phyloP scores from a whole-genome alignment of 1,284 basidiomycete species.

The Leccinum huronense region DNA sequence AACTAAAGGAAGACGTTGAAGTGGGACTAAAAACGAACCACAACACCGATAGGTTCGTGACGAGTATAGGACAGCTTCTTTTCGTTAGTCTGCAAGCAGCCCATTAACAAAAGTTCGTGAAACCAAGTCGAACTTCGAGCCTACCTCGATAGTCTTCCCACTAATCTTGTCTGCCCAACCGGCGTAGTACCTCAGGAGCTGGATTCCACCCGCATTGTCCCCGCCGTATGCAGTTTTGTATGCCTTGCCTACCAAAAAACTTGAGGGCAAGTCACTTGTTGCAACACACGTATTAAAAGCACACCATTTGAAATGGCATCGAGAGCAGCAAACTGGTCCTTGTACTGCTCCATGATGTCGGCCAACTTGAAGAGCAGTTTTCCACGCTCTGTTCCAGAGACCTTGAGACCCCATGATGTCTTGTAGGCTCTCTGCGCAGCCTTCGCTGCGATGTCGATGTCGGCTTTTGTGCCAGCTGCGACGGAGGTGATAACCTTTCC shows the following conservation, averaged over 20 bases:
- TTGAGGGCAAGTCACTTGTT: neutral
- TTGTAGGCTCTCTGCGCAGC: conserved; percentile 51
- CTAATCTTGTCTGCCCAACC: conserved; percentile 54
- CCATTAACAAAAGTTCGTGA: neutral
- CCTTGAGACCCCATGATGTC: conserved; percentile 53
- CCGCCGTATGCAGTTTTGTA: conserved; percentile 49
- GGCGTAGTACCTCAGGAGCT: conserved; percentile 39
- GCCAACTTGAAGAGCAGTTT: conserved; percentile 60
- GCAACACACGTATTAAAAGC: neutral
- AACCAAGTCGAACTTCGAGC: neutral
- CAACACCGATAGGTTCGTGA: conserved; percentile 17
- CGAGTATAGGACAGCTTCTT: conserved; percentile 15
- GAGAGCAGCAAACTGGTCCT: conserved; percentile 62
- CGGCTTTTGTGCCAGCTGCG: conserved; percentile 24
- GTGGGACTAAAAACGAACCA: conserved; percentile 9
- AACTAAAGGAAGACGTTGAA: neutral
- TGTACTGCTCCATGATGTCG: conserved; percentile 61
- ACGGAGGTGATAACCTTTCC: conserved; percentile 26
- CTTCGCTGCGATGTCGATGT: conserved; percentile 31
- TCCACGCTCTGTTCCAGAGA: conserved; percentile 57
- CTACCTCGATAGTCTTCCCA: conserved; percentile 49
- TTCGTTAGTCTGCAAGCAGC: conserved; percentile 6
- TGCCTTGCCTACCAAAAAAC: conserved; percentile 41
- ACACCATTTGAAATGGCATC: conserved; percentile 60
- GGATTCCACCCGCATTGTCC: conserved; percentile 52